Base-by-base conservation (phyloP, 2,329 filamentous ascomycete species). In the Ceratocystis variospora region DNA sequence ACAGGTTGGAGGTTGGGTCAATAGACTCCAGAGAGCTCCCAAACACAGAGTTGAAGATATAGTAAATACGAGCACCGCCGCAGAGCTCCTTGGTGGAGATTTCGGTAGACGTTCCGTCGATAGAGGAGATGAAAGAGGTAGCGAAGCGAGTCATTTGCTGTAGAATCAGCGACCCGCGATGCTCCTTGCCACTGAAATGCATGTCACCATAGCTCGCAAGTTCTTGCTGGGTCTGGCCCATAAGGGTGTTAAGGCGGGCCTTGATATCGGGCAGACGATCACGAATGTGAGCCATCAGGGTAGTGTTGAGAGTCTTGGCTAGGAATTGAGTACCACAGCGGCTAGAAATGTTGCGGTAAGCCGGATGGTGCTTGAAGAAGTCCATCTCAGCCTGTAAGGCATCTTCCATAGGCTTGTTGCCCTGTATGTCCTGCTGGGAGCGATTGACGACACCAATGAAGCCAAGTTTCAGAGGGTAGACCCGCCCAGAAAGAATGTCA, bases 161-260 rank as follows among this genome's bases (percentile, higher is more conserved):
- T 69, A 99, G 79, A 67, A 99, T 96, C 69, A 99, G 82, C 33
- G 93, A 96, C 41, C 94, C 94, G 63, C 93, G 85, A 74, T 99
- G 94, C 75, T 97, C 94, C 75, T 96, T 96, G 72, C 94, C 94
- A 69, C 89, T 96, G 74, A 99, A 99, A 72, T 96, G 89, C 79
- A 94, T 96, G 74, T 97, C 95, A 46, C 94, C 94, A 74, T 99
- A 99, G 76, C 93, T 96, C 55, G 94, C 94, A 67, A 99, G 82
- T 76, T 99, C 94, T 78, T 99, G 94, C 74, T 99, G 94, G 62
- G 94, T 97, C 77, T 99, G 94, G n/a, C 94, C 94, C 94, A 99
- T 99, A 63, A 99, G 79, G 0, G 94, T 99, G 76, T 99, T 99
- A 69, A 99, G 81, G 66, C 94, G 87, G 62, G 94, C 94, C 78